Base-by-base conservation (phyloP, 495 filamentous ascomycete species). In the Cryomyces antarcticus region DNA sequence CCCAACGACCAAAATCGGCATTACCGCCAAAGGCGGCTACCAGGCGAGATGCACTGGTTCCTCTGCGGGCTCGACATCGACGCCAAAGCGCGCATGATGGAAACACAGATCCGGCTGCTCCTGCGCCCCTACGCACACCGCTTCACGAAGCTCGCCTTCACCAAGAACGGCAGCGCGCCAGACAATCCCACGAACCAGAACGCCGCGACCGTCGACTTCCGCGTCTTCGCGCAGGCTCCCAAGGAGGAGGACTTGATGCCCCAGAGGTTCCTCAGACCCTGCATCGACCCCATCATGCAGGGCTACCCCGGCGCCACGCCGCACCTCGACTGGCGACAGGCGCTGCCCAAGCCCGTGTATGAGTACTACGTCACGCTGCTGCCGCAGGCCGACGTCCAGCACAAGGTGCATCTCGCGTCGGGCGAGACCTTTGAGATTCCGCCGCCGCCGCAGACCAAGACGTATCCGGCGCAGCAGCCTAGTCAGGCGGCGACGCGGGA, bases 281-380 rank as follows among this genome's bases (percentile, higher is more conserved):
- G 56, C 31, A 48, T 62, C 28, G 61, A 66, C 42, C 44, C 52
- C 5, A 57, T 62, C 37, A 62, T 59, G 54, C 41, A 56, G 39
- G 45, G 49, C 17, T 62, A 59, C 43, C 60, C 61, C 6, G 61
- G 60, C 30, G 61, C 58, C 7, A 64, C 60, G 9, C 52, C 53
- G 17, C 51, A 62, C 44, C 45, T 62, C 0, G 61, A 65, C 42
- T 41, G 46, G 30, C 41, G 57, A 13, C 55, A 48, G 33, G 57
- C 50, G 6, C 46, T 57, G 5, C 57, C 59, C 10, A 55, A 55
- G 45, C 49, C 54, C 5, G 39, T 60, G 2, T 50, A 56, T 12
- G 57, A 62, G 49, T 60, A 62, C 46, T 58, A 49, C 29, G 57
- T 62, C 11, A 56, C 56, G 5, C 46, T 62, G 11, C 40, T 62